These are phyloP conservation scores for Exophiala bonariae DNA, from an alignment of 2,329 filamentous ascomycete species.

Conservation along the genomic window DNA sequence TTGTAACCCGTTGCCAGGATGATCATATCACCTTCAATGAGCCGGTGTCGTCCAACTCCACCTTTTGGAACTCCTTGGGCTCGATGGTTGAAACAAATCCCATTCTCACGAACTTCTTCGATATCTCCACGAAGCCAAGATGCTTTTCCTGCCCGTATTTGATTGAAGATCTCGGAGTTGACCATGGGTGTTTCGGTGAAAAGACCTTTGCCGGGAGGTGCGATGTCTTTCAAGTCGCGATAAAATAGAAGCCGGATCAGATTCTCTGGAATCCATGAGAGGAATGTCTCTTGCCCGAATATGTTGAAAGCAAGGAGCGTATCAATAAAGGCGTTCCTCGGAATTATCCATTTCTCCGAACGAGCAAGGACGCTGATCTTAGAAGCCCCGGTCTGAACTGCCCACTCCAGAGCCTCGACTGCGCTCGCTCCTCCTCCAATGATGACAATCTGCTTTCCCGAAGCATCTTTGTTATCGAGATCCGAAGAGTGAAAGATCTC, in stretches of 20 bases:
- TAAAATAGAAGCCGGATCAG: conserved; percentile 80
- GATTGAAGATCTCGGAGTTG: conserved; percentile 76
- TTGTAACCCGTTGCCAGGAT: conserved; percentile 83
- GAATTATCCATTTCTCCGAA: conserved; percentile 85
- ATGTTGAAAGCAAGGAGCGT: conserved; percentile 74
- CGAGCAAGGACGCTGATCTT: conserved; percentile 73
- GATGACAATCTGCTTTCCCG: conserved; percentile 73
- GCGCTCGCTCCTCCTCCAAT: conserved; percentile 80
- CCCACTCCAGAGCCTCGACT: conserved; percentile 80
- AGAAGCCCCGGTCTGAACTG: conserved; percentile 63
- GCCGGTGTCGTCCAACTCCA: conserved; percentile 68
- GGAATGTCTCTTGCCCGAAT: conserved; percentile 71
- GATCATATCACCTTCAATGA: conserved; percentile 71
- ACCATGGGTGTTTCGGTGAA: conserved; percentile 87
- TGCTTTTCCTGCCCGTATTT: conserved; percentile 69
- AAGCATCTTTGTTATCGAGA: conserved; percentile 70
- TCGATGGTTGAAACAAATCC: conserved; percentile 71
- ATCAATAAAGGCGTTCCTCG: conserved; percentile 74
- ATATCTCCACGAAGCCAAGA: conserved; percentile 84
- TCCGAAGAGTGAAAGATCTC: conserved; percentile 73
- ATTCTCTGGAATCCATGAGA: conserved; percentile 77
- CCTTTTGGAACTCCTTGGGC: conserved; percentile 70
- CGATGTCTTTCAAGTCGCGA: conserved; percentile 72
- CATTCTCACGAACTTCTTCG: conserved; percentile 60
- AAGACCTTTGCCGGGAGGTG: conserved; percentile 67